These are phyloP conservation scores for Fusarium agapanthi DNA, from an alignment of 2,329 filamentous ascomycete species.

Conservation along the genomic window DNA sequence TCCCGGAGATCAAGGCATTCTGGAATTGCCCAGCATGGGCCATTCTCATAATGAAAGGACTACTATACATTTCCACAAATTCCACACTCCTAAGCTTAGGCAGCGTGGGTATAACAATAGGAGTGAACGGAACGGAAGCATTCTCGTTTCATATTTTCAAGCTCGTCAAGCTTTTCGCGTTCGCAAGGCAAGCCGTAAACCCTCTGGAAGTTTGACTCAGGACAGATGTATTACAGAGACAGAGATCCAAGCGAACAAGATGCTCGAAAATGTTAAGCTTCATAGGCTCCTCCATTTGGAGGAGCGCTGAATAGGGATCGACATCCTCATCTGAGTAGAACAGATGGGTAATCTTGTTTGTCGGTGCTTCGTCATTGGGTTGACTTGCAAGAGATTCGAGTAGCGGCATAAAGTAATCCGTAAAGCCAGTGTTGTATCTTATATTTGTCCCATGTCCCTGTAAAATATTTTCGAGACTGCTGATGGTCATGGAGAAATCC, in stretches of 20 bases:
- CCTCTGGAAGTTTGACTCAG: fast-evolving
- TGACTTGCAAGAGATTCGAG: background rate
- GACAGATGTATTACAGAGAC: background rate
- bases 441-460: background rate
- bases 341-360: background rate
- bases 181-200: background rate
- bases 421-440: background rate
- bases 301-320: background rate
- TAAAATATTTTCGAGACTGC: background rate
- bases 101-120: background rate
- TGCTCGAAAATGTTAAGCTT: background rate
- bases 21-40: no score
- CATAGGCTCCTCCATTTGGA: background rate
- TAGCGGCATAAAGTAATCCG: background rate
- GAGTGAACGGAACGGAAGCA: fast-evolving
- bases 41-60: no score
- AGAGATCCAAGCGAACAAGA: constrained; percentile 3
- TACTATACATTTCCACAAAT: background rate
- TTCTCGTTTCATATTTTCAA: constrained; percentile 1
- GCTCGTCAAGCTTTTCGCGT: background rate
- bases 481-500: background rate
- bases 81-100: background rate
- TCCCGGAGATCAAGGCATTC: background rate
- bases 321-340: background rate
- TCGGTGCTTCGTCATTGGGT: no score